Conservation (phyloP, 208 protist species). For the Crithidia expoeki region DNA sequence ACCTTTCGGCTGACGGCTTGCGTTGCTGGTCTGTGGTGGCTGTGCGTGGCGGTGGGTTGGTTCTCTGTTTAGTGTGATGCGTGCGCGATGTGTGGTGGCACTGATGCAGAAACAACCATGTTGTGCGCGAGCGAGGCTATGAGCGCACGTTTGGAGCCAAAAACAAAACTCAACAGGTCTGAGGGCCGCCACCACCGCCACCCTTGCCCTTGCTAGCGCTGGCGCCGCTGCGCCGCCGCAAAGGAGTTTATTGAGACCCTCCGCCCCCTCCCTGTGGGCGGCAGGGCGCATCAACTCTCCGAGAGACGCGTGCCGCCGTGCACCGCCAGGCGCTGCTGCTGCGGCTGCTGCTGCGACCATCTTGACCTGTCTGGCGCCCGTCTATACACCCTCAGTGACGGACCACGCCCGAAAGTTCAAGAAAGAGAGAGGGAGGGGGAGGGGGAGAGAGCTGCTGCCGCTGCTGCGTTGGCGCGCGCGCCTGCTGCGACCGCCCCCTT, state of each 20-base stretch:
- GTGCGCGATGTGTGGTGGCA: no score
- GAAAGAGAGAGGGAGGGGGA: background rate
- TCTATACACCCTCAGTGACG: background rate
- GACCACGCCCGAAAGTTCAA: constrained; percentile 2
- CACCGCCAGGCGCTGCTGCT: no score
- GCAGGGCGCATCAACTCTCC: no score
- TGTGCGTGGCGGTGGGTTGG: background rate
- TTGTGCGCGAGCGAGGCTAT: constrained; percentile 28
- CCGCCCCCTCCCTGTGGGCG: no score
- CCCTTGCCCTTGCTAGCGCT: no score
- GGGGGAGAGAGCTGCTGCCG: background rate
- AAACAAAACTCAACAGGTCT: constrained; percentile 18
- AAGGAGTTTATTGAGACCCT: no score
- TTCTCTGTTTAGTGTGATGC: background rate
- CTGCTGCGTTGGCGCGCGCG: no score
- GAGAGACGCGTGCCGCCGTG: no score
- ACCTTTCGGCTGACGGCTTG: no score
- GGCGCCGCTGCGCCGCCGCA: no score
- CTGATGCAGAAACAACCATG: constrained; percentile 14
- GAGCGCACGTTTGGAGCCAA: constrained; percentile 28
- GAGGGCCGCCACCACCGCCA: constrained; percentile 12
- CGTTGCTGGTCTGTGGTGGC: background rate
- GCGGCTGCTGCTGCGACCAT: background rate
- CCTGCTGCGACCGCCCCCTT: no score
- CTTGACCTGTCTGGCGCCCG: background rate